Evolutionary conservation across 306 rosid genomes (phyloP), one percentile per base, ranked within the genome.

Genomic region (Castanea crenata): DNA sequence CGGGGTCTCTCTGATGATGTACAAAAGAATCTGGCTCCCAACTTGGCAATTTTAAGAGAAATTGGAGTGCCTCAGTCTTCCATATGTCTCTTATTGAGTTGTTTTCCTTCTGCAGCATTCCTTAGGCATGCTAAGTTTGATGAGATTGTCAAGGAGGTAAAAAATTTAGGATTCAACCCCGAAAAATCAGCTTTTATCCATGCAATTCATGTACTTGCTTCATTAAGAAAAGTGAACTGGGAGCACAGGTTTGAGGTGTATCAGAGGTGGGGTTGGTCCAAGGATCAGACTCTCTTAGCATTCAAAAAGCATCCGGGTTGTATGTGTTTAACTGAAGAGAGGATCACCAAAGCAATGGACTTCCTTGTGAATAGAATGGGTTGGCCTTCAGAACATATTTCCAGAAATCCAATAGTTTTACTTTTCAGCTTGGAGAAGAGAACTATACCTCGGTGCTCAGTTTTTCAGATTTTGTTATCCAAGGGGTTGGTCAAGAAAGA

Each of bases 361-460:
- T 83, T 79, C 57, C 65, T 76, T 65, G 55, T 64, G 75, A 80
- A 88, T 5, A 67, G 77, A 54, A 62, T 72, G 83, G 85, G 88
- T 34, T 74, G 67, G 54, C 20, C 67, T 5, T 62, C 78, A 1
- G 44, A 35, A 20, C 74, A 59, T 18, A 44, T 88, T 29, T 88
- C 80, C 14, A 25, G 15, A 72, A 0, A 7, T 46, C 84, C 87
- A n/a, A n/a, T 0, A 3, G 6, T 84, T 58, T 15, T 84, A 11
- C 4, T 4, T 27, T 58, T 15, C 21, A 82, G 74, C 71, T 73
- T 89, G 76, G 84, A 86, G 85, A 84, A 70, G 76, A 76, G 78
- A 21, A 19, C 83, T 18, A 79, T 75, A 1, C 87, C 92, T 10
- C 85, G 92, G 76, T 84, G 80, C 57, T 80, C 88, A 7, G 87